Conservation (phyloP, 129 eudicot species). For the Erigeron canadensis region DNA sequence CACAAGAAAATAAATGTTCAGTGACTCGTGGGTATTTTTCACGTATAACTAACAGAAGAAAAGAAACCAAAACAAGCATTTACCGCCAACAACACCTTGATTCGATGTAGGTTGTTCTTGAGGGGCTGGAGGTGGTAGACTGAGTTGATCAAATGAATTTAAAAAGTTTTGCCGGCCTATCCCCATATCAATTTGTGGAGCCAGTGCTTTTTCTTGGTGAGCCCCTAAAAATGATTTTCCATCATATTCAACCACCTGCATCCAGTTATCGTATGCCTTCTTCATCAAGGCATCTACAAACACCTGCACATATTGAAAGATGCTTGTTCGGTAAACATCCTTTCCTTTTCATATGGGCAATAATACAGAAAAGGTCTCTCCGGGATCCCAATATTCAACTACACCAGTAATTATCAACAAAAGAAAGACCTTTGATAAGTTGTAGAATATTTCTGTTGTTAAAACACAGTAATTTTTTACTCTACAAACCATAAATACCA, state of each 20-base stretch:
- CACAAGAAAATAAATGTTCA: slow-evolving; percentile 11
- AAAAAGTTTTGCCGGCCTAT: slow-evolving; percentile 44
- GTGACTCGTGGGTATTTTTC: slow-evolving; percentile 26
- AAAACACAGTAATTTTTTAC: no score
- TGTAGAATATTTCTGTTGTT: no score
- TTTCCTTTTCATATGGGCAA: not conserved
- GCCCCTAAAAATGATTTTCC: slow-evolving; percentile 80
- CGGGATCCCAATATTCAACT: no score
- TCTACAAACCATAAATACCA: no score
- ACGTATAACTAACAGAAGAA: not conserved
- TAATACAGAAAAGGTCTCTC: not conserved
- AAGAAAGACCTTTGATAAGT: no score
- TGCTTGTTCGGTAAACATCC: not conserved
- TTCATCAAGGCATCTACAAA: slow-evolving; percentile 86
- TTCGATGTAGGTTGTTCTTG: slow-evolving; percentile 55
- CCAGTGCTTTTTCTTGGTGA: slow-evolving; percentile 42
- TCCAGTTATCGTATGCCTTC: slow-evolving; percentile 99
- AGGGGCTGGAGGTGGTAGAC: slow-evolving; percentile 57
- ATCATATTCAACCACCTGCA: slow-evolving; percentile 90
- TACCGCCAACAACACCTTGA: slow-evolving; percentile 68
- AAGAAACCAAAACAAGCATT: not conserved
- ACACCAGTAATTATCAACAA: no score
- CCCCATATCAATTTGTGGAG: slow-evolving; percentile 45
- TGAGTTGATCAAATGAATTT: slow-evolving; percentile 57
- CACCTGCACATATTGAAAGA: slow-evolving; percentile 48